Percentiles rank a stretch among this genome's conserved stretches.
Conservation (phyloP, 1,139 yeast species). For the Kurtzmaniella quercitrusa region DNA sequence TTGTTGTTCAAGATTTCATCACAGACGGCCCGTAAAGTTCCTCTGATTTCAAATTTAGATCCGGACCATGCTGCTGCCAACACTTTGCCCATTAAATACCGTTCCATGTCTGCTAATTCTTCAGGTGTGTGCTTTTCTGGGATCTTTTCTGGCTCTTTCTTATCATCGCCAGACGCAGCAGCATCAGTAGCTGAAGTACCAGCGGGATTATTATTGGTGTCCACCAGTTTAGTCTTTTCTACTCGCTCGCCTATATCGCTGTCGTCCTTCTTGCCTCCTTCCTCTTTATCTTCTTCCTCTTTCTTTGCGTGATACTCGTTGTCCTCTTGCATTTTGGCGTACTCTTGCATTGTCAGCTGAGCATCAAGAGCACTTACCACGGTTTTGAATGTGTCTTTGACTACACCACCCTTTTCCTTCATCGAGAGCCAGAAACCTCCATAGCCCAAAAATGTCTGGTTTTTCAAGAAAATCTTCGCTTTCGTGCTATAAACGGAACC, state of each 20-base stretch:
- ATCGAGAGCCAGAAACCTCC: conserved; percentile 82
- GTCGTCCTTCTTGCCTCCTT: conserved; percentile 8
- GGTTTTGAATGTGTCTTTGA: conserved; percentile 83
- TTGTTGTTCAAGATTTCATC: conserved; percentile 69
- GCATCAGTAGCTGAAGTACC: neutral
- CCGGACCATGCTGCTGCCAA: conserved; percentile 97
- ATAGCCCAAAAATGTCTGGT: conserved; percentile 72
- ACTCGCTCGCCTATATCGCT: conserved; percentile 6
- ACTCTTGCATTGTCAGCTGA: conserved; percentile 80
- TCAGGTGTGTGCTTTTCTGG: conserved; percentile 68
- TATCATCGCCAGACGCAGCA: conserved; percentile 6
- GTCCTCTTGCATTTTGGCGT: conserved; percentile 64
- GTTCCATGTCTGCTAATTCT: conserved; percentile 81
- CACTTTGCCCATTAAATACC: conserved; percentile 82
- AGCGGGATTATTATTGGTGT: conserved; percentile 1
- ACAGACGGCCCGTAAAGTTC: conserved; percentile 85
- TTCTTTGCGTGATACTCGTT: conserved; percentile 45
- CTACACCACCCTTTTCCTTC: conserved; percentile 81
- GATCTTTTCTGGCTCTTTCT: conserved; percentile 15
- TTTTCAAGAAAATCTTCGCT: conserved; percentile 52
- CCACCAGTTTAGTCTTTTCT: conserved; percentile 3
- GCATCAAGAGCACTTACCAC: conserved; percentile 87
- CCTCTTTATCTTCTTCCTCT: conserved; percentile 29
- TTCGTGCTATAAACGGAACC: conserved; percentile 76
- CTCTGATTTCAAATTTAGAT: conserved; percentile 81